phyloP scores from a whole-genome alignment of 495 filamentous ascomycete species.

The Beverwykella pulmonaria region DNA sequence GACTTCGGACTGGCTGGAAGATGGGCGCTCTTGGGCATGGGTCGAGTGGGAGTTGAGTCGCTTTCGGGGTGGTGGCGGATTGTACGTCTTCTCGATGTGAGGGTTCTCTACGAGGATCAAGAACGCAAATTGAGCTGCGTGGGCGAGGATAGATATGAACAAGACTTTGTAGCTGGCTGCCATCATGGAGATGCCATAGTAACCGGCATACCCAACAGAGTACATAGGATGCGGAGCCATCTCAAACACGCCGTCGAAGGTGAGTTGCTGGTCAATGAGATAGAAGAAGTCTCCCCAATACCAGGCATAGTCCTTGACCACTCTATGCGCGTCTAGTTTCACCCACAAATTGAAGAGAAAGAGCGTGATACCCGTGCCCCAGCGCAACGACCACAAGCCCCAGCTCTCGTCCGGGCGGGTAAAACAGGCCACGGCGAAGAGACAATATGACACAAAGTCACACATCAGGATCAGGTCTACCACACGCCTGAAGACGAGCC shows the following conservation, averaged over 20 bases:
- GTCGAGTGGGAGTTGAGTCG: slow-evolving; percentile 24
- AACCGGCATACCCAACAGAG: slow-evolving; percentile 95
- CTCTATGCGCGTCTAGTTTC: slow-evolving; percentile 93
- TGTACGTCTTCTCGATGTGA: slow-evolving; percentile 98
- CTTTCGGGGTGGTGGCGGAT: slow-evolving; percentile 70
- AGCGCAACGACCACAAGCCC: slow-evolving; percentile 70
- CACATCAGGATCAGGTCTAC: slow-evolving; percentile 98
- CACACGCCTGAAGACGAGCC: slow-evolving; percentile 91
- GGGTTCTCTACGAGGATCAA: slow-evolving; percentile 89
- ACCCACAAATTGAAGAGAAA: slow-evolving; percentile 98
- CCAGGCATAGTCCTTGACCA: slow-evolving; percentile 99
- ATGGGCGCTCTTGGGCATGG: slow-evolving; percentile 35
- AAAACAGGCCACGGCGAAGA: slow-evolving; percentile 90
- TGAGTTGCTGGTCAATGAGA: slow-evolving; percentile 95
- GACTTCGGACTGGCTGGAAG: slow-evolving; percentile 35
- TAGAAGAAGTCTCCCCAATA: slow-evolving; percentile 99
- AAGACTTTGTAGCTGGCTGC: slow-evolving; percentile 96
- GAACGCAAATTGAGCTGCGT: slow-evolving; percentile 93
- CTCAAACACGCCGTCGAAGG: slow-evolving; percentile 98
- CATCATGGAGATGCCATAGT: slow-evolving; percentile 98
- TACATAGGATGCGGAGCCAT: slow-evolving; percentile 99
- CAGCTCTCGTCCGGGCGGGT: slow-evolving; percentile 73
- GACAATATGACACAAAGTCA: slow-evolving; percentile 94
- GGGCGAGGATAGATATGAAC: slow-evolving; percentile 92
- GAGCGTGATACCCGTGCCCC: slow-evolving; percentile 77